phyloP scores from a whole-genome alignment of 805 yeast species.

The Jamesozyma piceae region DNA sequence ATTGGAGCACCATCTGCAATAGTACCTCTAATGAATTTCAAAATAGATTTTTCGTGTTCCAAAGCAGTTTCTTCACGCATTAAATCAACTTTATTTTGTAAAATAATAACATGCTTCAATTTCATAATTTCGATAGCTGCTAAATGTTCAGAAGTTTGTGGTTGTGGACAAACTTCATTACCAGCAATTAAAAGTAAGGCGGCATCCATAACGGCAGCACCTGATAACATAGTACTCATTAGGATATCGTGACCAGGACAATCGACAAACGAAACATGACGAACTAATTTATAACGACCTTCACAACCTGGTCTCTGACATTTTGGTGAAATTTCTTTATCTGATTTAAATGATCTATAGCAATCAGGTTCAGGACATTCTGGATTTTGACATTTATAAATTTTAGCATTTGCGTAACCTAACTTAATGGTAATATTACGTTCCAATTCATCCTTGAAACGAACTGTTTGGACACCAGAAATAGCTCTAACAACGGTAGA shows the following conservation, averaged over 20 bases:
- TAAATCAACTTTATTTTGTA: conserved; percentile 96
- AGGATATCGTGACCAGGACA: conserved; percentile 99
- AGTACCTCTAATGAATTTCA: conserved; percentile 91
- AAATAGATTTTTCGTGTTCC: conserved; percentile 89
- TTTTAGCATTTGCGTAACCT: conserved; percentile 98
- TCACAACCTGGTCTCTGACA: conserved; percentile 80
- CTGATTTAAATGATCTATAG: conserved; percentile 88
- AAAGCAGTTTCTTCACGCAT: conserved; percentile 95
- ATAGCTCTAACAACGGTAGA: conserved; percentile 91
- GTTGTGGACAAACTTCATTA: conserved; percentile 98
- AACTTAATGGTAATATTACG: conserved; percentile 97
- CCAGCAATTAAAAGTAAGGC: conserved; percentile 94
- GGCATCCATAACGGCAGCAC: conserved; percentile 99
- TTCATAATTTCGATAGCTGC: conserved; percentile 99
- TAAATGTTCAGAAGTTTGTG: conserved; percentile 97
- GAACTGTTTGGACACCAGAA: conserved; percentile 97
- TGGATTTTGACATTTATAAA: conserved; percentile 82
- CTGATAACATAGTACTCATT: conserved; percentile 99
- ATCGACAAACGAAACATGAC: conserved; percentile 98
- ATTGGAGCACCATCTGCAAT: conserved; percentile 99
- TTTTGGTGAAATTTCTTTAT: conserved; percentile 88
- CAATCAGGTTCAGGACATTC: conserved; percentile 89
- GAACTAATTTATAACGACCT: conserved; percentile 82
- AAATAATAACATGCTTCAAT: conserved; percentile 87
- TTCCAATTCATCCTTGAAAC: conserved; percentile 97